phyloP scores from a whole-genome alignment of 176 grass and related monocot genomes.

The Miscanthus lutarioriparius region DNA sequence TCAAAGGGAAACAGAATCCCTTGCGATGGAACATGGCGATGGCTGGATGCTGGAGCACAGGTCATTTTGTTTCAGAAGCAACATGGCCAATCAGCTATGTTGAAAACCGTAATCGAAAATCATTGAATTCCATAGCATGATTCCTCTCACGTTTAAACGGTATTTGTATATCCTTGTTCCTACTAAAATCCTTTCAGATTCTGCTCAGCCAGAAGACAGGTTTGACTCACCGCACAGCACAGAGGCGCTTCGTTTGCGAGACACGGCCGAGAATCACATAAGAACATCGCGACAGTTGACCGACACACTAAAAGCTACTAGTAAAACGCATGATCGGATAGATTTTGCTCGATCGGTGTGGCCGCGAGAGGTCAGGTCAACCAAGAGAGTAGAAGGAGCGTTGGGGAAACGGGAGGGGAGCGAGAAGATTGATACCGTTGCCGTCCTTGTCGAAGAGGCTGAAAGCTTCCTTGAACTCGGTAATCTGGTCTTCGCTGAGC shows the following conservation, averaged over 20 bases:
- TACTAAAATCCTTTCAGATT: background rate
- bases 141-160: background rate
- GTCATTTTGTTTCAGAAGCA: background rate
- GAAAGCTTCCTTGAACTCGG: conserved; percentile 85
- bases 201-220: background rate
- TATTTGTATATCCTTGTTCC: background rate
- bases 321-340: too few relatives aligned
- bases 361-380: background rate
- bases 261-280: background rate
- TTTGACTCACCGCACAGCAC: background rate
- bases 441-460: conserved; percentile 88
- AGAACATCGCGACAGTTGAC: too few relatives aligned
- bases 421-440: conserved; percentile 44
- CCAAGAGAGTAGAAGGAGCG: background rate
- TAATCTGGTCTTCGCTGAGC: conserved; percentile 67
- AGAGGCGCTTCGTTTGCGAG: background rate
- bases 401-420: background rate
- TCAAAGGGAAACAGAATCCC: background rate
- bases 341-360: too few relatives aligned
- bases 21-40: background rate
- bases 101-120: background rate
- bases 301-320: too few relatives aligned
- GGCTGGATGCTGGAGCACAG: background rate
- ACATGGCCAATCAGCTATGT: background rate
- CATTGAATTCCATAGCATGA: background rate